Evolutionary conservation across 371 early-diverging fungal genomes (phyloP).

Genomic region (Syncephalastrum racemosum): DNA sequence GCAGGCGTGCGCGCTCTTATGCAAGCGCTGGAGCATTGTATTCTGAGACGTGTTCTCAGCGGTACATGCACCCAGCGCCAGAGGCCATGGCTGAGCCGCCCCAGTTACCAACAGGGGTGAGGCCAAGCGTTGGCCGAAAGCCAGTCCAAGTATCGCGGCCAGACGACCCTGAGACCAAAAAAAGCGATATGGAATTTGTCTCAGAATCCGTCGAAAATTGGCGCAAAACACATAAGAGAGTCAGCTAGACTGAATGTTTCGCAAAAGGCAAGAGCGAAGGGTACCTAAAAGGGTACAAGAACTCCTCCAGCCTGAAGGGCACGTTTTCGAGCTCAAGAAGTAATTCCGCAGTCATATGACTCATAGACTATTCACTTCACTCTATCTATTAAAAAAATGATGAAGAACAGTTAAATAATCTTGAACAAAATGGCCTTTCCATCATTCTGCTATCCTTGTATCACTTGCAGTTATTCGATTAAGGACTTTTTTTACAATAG

Average conservation of each 20-base stretch:
- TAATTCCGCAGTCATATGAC: no score
- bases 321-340: constrained; percentile 8
- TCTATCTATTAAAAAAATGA: no score
- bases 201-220: neutral
- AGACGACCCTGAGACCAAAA: neutral
- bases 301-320: neutral
- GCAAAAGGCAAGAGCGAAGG: constrained; percentile 1
- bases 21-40: constrained; percentile 6
- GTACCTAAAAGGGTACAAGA: constrained; percentile 7
- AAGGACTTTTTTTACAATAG: no score
- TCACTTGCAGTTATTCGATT: no score
- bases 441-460: no score
- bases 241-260: constrained; percentile 7
- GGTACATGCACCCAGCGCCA: neutral
- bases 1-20: constrained; percentile 1
- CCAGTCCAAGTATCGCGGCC: neutral
- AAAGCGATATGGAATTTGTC: constrained; percentile 5
- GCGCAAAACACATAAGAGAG: constrained; percentile 5
- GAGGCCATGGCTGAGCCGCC: constrained; percentile 1
- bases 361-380: no score
- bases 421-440: no score
- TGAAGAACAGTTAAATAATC: no score
- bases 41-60: constrained; percentile 1
- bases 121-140: neutral
- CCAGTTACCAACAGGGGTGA: constrained; percentile 3